A percentile compares a stretch with the other conserved stretches of the same genome.
These are phyloP conservation scores for Aspergillus mulundensis DNA, from an alignment of 495 filamentous ascomycete species.

Conservation along the genomic window DNA sequence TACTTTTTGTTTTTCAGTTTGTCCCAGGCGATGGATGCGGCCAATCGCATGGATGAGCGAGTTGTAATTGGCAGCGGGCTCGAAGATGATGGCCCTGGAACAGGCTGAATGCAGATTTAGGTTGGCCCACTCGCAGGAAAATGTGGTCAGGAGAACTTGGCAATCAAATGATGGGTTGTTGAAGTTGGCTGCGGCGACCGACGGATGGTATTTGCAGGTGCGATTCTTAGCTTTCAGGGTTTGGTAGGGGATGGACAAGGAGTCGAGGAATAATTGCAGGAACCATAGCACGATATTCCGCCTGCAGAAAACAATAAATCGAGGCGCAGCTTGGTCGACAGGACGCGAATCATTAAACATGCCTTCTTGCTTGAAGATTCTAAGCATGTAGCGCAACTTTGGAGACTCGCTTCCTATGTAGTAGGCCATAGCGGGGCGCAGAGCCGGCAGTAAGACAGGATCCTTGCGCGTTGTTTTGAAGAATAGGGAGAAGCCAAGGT, in stretches of 20 bases:
- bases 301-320: not conserved
- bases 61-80: slow-evolving; percentile 23
- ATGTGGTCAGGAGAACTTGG: not conserved
- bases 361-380: not conserved
- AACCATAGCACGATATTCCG: not conserved
- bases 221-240: not conserved
- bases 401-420: not conserved
- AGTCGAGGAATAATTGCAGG: not conserved
- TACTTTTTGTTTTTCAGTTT: not conserved
- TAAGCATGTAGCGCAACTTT: not conserved
- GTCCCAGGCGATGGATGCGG: slow-evolving; percentile 1
- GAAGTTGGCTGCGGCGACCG: too few relatives aligned
- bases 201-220: not conserved
- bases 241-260: not conserved
- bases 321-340: not conserved
- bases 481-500: too few relatives aligned
- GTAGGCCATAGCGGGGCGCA: not conserved
- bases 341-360: not conserved
- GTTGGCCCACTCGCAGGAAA: not conserved
- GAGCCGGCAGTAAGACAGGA: too few relatives aligned
- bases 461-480: too few relatives aligned
- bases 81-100: slow-evolving; percentile 19
- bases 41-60: slow-evolving; percentile 19
- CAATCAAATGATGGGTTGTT: not conserved
- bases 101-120: slow-evolving; percentile 2